phyloP scores from a whole-genome alignment of 805 yeast genomes.

The Isabelozyma heimii region DNA sequence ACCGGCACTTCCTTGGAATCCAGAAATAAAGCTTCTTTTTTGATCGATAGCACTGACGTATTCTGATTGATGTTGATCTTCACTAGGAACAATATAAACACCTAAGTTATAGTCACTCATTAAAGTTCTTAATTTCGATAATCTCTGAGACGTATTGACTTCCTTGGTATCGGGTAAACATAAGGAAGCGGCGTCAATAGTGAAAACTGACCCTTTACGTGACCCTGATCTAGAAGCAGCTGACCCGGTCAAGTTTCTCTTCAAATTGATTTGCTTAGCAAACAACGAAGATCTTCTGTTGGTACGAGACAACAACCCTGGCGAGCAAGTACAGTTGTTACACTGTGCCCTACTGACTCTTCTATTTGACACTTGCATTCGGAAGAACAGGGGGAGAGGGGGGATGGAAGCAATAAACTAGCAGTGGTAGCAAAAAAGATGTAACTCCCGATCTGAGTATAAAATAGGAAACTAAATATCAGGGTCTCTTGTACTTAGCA shows the following conservation, averaged over 20 bases:
- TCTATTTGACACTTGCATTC: constrained; percentile 5
- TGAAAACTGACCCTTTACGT: constrained; percentile 40
- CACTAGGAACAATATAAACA: constrained; percentile 59
- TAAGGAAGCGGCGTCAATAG: constrained; percentile 39
- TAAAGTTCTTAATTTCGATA: constrained; percentile 56
- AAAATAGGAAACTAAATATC: too few relatives aligned
- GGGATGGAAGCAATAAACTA: too few relatives aligned
- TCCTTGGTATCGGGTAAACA: constrained; percentile 44
- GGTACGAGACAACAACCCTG: constrained; percentile 70
- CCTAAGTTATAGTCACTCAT: constrained; percentile 48
- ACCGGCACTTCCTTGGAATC: constrained; percentile 63
- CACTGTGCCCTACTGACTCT: constrained; percentile 49
- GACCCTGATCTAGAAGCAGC: constrained; percentile 25
- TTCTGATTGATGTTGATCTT: constrained; percentile 66
- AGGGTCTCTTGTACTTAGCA: too few relatives aligned
- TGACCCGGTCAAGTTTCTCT: constrained; percentile 21
- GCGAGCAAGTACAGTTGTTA: constrained; percentile 79
- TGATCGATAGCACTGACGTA: constrained; percentile 55
- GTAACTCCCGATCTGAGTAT: too few relatives aligned
- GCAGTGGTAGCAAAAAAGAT: too few relatives aligned
- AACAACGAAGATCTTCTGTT: constrained; percentile 57
- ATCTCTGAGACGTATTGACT: constrained; percentile 62
- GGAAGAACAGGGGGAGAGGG: too few relatives aligned
- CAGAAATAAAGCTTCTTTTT: constrained; percentile 54
- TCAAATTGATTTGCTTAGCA: constrained; percentile 39